Conservation (phyloP, 441 rosid genomes). For the Euphorbia celastroides region DNA sequence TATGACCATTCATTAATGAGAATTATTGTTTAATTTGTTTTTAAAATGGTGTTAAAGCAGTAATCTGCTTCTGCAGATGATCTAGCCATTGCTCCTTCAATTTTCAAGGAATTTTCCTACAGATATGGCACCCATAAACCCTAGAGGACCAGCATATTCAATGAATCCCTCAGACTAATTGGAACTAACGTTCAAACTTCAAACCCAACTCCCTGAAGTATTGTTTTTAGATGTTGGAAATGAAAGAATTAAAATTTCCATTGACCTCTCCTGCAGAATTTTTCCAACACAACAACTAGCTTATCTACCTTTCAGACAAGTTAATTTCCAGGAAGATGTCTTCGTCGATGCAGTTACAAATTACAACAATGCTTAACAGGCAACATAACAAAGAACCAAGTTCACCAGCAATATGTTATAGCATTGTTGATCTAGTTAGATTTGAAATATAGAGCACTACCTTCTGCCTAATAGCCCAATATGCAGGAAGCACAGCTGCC, state of each 20-base stretch:
- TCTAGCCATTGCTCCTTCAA: too few relatives aligned
- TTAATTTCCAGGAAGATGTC: not conserved
- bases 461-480: conserved; percentile 84
- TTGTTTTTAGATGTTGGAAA: not conserved
- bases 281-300: not conserved
- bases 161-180: too few relatives aligned
- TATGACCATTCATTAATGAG: too few relatives aligned
- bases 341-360: not conserved
- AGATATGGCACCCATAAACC: conserved; percentile 5
- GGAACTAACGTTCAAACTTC: not conserved
- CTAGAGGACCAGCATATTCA: not conserved
- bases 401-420: not conserved
- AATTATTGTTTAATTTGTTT: too few relatives aligned
- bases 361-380: not conserved
- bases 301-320: not conserved
- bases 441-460: conserved; percentile 29
- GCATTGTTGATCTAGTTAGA: not conserved
- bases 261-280: not conserved
- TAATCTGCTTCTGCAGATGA: too few relatives aligned
- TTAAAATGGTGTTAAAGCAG: too few relatives aligned
- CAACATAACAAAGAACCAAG: not conserved
- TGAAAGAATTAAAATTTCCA: not conserved
- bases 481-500: conserved; percentile 89
- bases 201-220: too few relatives aligned
- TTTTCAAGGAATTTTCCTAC: not conserved